Base-by-base conservation (phyloP, 352 stramenopile species). In the Phytopythium sindhum region DNA sequence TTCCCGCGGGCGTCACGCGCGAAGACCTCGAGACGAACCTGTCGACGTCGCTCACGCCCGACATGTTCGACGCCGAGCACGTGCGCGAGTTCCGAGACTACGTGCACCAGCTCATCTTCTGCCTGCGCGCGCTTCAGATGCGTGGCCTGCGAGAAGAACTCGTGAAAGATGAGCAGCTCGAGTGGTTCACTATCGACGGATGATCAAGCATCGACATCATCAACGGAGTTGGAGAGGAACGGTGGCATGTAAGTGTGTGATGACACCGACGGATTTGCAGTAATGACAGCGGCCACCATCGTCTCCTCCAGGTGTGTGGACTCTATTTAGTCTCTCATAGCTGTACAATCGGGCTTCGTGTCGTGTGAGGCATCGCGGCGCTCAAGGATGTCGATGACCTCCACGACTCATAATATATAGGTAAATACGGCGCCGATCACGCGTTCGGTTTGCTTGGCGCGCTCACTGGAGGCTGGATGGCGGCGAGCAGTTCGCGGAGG, bases 21-120 rank as follows among this genome's bases (percentile, higher is more conserved):
- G 76, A 90, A 57, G 79, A 92, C 60, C 54, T 91, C 23, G 70
- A 74, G 24, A 76, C 63, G 26, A 75, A 84, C 19, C 61, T 89
- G 24, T 61, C 70, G 7, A 70, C 72, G 6, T 77, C 69, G 15
- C 67, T 94, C n/a, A 75, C 75, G 6, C 64, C 73, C 26, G 55
- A 64, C 33, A 90, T 93, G 81, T 94, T 94, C 44, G 66, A 72
- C 37, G 66, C 81, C n/a, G 68, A 86, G 29, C 78, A 90, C 53
- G 82, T 94, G 6, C 66, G 67, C 50, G 83, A 91, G 57, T 92
- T 92, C 60, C 86, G 86, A 21, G 83, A 91, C 57, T 92, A 94
- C 58, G 57, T 94, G 9, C 80, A 91, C 45, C 81, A 91, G 64
- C 68, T 94, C 19, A 61, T 94, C 19, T 91, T 87, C 60, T 88